phyloP scores from a whole-genome alignment of 176 grass and related monocot genomes.

The Secale cereale region DNA sequence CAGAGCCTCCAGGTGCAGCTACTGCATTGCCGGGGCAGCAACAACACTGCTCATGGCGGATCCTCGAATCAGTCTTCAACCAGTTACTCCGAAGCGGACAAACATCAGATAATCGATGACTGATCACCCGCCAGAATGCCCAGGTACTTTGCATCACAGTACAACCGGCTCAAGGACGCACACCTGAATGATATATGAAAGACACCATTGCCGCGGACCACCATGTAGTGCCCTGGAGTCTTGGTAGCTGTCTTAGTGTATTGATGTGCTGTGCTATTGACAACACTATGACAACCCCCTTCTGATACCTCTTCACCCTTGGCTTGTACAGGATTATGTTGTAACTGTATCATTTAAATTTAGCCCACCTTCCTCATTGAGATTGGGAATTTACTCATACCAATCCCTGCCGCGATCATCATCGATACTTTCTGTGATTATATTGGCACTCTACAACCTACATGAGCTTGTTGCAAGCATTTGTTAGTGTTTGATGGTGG shows the following conservation, averaged over 20 bases:
- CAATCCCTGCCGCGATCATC: neutral
- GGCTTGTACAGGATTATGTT: slow-evolving; percentile 24
- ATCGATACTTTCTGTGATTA: neutral
- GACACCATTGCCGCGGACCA: neutral
- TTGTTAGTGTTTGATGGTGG: neutral
- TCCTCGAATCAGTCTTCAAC: slow-evolving; percentile 22
- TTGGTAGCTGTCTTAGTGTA: slow-evolving; percentile 7
- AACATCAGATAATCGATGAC: slow-evolving; percentile 38
- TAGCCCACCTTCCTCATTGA: neutral
- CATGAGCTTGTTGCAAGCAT: neutral
- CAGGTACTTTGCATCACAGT: neutral
- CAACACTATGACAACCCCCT: neutral
- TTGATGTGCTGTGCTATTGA: slow-evolving; percentile 4
- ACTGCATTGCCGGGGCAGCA: slow-evolving; percentile 63
- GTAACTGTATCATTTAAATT: slow-evolving; percentile 22
- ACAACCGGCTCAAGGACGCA: slow-evolving; percentile 3
- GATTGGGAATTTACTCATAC: neutral
- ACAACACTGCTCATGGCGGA: slow-evolving; percentile 36
- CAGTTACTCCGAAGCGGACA: slow-evolving; percentile 22
- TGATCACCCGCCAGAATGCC: neutral
- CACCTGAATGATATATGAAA: neutral
- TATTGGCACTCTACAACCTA: neutral
- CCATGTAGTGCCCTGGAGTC: neutral
- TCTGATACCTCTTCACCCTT: neutral
- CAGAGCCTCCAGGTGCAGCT: slow-evolving; percentile 81